Evolutionary conservation across 2,329 filamentous ascomycete species (phyloP).

Genomic region (Talaromyces amestolkiae): DNA sequence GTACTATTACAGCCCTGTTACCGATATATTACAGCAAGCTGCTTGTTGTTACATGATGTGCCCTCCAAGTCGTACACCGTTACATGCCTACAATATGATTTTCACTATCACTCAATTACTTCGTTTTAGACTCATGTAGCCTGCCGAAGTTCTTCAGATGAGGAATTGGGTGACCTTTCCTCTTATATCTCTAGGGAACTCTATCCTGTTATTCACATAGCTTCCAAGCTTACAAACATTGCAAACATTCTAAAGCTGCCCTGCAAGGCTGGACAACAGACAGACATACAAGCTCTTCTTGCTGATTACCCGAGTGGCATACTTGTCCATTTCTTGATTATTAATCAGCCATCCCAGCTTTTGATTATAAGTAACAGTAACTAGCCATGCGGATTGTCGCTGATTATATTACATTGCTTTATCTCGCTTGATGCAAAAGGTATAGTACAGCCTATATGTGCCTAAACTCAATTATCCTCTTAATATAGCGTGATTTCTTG

Average conservation of each 20-base stretch:
- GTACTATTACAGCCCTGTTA: background rate
- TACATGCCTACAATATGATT: background rate
- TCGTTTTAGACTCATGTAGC: no score
- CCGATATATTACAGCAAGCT: background rate
- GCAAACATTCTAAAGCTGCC: slow-evolving; percentile 1
- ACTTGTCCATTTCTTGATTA: background rate
- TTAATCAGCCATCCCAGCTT: background rate
- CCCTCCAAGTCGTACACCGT: background rate
- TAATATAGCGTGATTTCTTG: background rate
- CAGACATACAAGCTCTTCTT: background rate
- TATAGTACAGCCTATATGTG: background rate
- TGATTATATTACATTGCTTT: background rate
- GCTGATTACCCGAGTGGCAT: background rate
- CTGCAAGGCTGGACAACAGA: background rate
- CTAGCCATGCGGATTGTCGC: background rate
- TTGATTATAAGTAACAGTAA: background rate
- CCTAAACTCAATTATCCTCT: background rate
- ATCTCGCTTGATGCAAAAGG: background rate
- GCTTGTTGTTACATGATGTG: background rate
- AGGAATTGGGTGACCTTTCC: background rate
- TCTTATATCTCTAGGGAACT: background rate
- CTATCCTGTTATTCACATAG: background rate
- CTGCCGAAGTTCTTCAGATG: background rate
- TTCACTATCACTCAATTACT: background rate
- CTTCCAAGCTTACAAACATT: background rate